Conservation (phyloP, 1,284 basidiomycete species). For the Leccinum griseonigrum region DNA sequence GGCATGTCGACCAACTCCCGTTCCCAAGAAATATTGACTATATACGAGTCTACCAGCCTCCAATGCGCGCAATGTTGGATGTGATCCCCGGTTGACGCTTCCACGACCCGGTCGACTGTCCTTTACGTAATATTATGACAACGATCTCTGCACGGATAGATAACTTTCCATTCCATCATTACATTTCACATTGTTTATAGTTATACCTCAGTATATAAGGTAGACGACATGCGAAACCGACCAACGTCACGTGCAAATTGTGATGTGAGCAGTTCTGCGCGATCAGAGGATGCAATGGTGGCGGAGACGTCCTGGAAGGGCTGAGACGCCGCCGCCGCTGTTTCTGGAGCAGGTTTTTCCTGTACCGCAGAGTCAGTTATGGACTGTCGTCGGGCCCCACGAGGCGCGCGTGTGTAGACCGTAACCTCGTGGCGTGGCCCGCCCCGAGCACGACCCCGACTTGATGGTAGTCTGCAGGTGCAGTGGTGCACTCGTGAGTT, state of each 20-base stretch:
- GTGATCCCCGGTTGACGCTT: no score
- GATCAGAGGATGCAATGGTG: conserved; percentile 8
- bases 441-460: neutral
- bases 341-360: neutral
- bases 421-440: conserved; percentile 1
- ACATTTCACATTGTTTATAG: neutral
- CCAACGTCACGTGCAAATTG: no score
- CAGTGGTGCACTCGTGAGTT: conserved; percentile 17
- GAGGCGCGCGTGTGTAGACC: conserved; percentile 29
- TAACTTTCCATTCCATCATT: neutral
- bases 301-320: neutral
- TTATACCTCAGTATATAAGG: neutral
- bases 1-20: no score
- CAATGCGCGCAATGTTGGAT: no score
- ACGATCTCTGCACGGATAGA: neutral
- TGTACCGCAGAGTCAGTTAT: neutral
- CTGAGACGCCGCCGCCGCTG: neutral
- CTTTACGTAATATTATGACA: neutral
- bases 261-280: conserved; percentile 46
- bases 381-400: conserved; percentile 17
- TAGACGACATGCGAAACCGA: no score
- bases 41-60: no score
- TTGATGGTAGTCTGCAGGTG: conserved; percentile 9
- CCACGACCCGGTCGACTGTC: no score
- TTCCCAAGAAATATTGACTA: no score